phyloP scores from a whole-genome alignment of 192 early-diverging fungal genomes.

The Coemansia sp. region DNA sequence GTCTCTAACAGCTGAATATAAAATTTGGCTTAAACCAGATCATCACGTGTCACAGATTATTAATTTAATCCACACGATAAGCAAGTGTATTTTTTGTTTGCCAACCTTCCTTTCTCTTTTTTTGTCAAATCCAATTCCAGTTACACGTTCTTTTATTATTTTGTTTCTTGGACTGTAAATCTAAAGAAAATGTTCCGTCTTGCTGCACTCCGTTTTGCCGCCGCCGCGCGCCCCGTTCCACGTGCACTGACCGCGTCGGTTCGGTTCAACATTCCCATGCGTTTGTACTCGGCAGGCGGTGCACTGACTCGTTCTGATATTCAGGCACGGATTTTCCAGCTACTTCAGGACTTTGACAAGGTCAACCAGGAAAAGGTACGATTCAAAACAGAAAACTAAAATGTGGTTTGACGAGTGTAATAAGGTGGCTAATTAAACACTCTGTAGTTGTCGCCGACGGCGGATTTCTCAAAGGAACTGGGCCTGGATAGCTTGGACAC shows the following conservation, averaged over 20 bases:
- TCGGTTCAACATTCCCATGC: slow-evolving; percentile 24
- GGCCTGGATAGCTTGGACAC: slow-evolving; percentile 95
- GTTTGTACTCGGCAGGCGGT: slow-evolving; percentile 75
- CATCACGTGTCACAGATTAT: neutral
- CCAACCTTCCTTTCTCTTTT: neutral
- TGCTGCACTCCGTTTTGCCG: slow-evolving; percentile 27
- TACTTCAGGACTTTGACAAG: slow-evolving; percentile 96
- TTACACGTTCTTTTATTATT: neutral
- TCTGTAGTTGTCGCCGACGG: slow-evolving; percentile 73
- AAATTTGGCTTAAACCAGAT: no score
- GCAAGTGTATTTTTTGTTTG: neutral
- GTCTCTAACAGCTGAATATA: no score
- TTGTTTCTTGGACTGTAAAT: slow-evolving; percentile 3
- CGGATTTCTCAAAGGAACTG: slow-evolving; percentile 91
- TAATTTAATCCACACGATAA: neutral
- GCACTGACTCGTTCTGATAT: slow-evolving; percentile 68
- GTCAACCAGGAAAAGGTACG: slow-evolving; percentile 88
- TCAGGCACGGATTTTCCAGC: slow-evolving; percentile 82
- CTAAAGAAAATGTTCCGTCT: slow-evolving; percentile 35
- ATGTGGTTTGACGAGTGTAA: no score
- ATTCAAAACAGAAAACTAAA: neutral
- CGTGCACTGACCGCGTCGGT: neutral
- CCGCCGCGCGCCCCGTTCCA: slow-evolving; percentile 1
- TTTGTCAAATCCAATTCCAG: neutral
- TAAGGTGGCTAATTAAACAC: no score